Evolutionary conservation across 305 asterid genomes (phyloP), one percentile per base, ranked within the genome.

Genomic region (Fraxinus albicans): DNA sequence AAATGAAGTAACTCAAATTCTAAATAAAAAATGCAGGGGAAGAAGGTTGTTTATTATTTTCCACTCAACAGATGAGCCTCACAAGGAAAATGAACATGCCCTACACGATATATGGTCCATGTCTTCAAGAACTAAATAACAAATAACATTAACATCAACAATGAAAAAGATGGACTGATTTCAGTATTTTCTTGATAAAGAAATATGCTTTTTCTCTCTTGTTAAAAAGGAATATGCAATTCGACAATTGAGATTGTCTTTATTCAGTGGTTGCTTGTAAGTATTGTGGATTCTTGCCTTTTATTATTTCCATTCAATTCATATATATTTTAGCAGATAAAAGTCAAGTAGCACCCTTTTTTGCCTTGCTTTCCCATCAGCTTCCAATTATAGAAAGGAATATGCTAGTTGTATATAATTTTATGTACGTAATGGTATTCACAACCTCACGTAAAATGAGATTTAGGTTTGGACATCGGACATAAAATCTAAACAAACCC

Each of bases 321-420:
- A 74, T 77, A 75, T 77, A 76, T 80, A 77, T 60, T 82, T 81
- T 81, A 35, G 21, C 67, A 29, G 76, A 77, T 23, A 81, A 80
- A 80, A 79, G 80, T 36, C 27, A n/a, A 50, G 81, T 17, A 72
- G 89, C 80, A 50, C 90, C 85, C 86, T 19, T 0, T 8, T 35
- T 38, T 7, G 44, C 44, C 10, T 38, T 38, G 2, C 42, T 55
- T 58, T 27, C 31, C 73, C 85, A 70, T 78, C 63, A 38, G 10
- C 47, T 74, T 53, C 81, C 63, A 47, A 15, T 53, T 79, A 81
- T 35, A 29, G 33, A 29, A 29, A 29, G 33, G 0, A 29, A 29
- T 29, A 29, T 29, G 31, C 31, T 29, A 29, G 2, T 29, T 29
- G 31, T 29, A 29, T 29, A 29, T 29, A 29, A 29, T 29, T 29